Evolutionary conservation across 768 basidiomycete species (phyloP).

Genomic region (Termitomyces sp.): DNA sequence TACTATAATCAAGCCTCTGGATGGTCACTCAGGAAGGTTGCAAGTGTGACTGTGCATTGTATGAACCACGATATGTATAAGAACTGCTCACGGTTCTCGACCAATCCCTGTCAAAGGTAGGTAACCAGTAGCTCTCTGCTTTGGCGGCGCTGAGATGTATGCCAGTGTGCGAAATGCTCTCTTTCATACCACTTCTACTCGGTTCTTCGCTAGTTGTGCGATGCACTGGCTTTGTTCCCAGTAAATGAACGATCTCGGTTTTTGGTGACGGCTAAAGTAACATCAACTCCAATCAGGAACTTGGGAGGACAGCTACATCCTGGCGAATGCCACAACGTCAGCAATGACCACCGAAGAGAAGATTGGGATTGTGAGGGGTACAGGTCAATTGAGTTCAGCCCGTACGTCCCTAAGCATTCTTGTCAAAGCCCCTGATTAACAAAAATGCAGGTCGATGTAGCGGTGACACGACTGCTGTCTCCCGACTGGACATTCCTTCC

Average conservation of each 20-base stretch:
- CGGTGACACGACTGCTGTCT: conserved; percentile 37
- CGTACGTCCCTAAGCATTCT: conserved; percentile 18
- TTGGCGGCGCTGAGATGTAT: not conserved
- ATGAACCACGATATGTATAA: not conserved
- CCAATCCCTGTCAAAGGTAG: not conserved
- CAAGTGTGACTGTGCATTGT: not conserved
- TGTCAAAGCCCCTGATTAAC: not conserved
- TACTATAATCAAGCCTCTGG: not conserved
- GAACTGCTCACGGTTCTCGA: too few species aligned
- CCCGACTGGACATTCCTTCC: conserved; percentile 36
- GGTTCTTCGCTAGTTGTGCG: too few species aligned
- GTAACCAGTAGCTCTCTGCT: not conserved
- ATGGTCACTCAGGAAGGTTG: not conserved
- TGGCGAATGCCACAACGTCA: conserved; percentile 29
- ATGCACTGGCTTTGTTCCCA: too few species aligned
- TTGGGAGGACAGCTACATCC: conserved; percentile 37
- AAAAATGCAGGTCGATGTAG: conserved; percentile 34
- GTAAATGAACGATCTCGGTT: too few species aligned
- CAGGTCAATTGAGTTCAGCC: conserved; percentile 34
- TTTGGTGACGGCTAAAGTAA: not conserved
- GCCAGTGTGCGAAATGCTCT: too few species aligned
- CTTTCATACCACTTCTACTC: too few species aligned
- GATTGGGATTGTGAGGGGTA: conserved; percentile 38
- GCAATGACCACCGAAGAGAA: conserved; percentile 42
- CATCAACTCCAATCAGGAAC: conserved; percentile 24